These are phyloP conservation scores for Kwoniella europaea DNA, from an alignment of 768 basidiomycete species.

Conservation along the genomic window DNA sequence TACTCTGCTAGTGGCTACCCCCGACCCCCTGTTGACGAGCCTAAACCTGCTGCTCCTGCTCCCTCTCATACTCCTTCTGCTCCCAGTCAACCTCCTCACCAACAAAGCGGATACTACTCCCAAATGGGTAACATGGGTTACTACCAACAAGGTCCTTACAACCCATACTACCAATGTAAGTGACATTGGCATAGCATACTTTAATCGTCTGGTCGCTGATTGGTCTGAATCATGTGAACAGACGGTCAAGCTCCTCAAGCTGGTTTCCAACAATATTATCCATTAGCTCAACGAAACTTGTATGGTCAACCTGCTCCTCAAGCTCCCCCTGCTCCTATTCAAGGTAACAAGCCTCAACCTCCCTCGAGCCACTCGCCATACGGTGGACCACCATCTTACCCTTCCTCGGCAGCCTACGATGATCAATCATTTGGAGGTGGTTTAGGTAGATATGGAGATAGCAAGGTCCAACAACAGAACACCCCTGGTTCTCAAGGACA, in stretches of 20 bases:
- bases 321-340: conserved; percentile 42
- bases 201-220: background rate
- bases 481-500: conserved; percentile 18
- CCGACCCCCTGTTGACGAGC: conserved; percentile 48
- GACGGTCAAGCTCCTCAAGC: conserved; percentile 53
- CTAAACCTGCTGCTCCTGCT: conserved; percentile 47
- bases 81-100: conserved; percentile 42
- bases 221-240: background rate
- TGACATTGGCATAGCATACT: conserved; percentile 3
- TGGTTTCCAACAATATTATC: conserved; percentile 57
- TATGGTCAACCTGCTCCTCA: conserved; percentile 51
- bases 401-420: conserved; percentile 40
- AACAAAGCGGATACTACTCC: conserved; percentile 54
- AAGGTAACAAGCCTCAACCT: conserved; percentile 40
- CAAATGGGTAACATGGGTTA: conserved; percentile 54
- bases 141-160: conserved; percentile 57
- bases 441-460: conserved; percentile 48
- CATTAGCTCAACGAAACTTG: conserved; percentile 50
- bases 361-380: conserved; percentile 51
- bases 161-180: conserved; percentile 59
- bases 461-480: conserved; percentile 21
- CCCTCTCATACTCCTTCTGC: conserved; percentile 37
- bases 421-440: conserved; percentile 41
- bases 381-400: conserved; percentile 47
- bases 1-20: conserved; percentile 56